Base-by-base conservation (phyloP, 495 filamentous ascomycete species). In the Hyaloscypha variabilis region DNA sequence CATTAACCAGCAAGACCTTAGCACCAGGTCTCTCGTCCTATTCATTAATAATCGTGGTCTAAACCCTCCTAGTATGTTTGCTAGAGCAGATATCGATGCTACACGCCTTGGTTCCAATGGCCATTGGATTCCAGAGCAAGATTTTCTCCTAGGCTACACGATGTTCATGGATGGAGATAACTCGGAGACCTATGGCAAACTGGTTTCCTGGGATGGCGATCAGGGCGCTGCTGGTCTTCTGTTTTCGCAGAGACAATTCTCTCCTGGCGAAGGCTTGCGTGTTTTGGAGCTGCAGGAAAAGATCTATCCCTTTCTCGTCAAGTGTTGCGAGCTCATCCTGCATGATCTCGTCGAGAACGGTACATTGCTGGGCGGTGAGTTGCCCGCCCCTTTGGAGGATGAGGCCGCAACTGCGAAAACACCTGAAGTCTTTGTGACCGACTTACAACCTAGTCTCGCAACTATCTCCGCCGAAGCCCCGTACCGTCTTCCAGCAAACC, bases 1-100 rank as follows among this genome's bases (percentile, higher is more conserved):
- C 58, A 81, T 88, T 70, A 90, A 89, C 65, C 77, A 81, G 28
- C 83, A 88, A 60, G 85, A 88, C 69, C 71, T 88, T 3, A 74
- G 77, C 23, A 71, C 76, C 0, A 80, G 75, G 52, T 60, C 72
- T 1, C 56, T 88, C 8, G 71, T 77, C 0, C 67, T 87, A 17
- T 73, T 88, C 5, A 67, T 89, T 1, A 80, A 84, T 29, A 52
- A 81, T 0, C 74, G 86, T 2, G 80, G 71, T n/a, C 78, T 82
- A 6, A 62, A 83, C 67, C 67, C 64, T 1, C 83, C 84, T 6
- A 13, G 19, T 21, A n/a, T 21, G 23, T 62, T 62, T 31, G 42
- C 59, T 14, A 26, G 17, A 19, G 39, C 59, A 31, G 59, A 62
- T 26, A 1, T 28, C 21, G 59, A 62, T 13, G 46, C 59, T 8